These are phyloP conservation scores for Plasmodium vivax DNA, from an alignment of 169 alveolate genomes.

Conservation along the genomic window DNA sequence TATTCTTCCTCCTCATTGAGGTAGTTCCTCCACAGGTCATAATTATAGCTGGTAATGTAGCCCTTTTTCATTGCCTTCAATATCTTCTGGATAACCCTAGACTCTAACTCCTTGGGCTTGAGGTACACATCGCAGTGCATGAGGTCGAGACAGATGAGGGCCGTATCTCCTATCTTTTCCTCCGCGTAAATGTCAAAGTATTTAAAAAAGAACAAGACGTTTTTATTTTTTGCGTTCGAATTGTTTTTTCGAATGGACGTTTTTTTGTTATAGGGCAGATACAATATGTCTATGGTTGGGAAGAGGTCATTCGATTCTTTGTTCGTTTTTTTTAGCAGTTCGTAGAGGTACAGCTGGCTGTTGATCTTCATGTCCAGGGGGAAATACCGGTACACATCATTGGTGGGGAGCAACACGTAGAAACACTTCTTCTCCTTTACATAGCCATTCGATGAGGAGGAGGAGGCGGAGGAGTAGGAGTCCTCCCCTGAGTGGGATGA, in stretches of 20 bases:
- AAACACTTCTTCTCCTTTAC: constrained; percentile 43
- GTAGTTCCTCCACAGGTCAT: constrained; percentile 11
- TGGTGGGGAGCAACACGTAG: constrained; percentile 13
- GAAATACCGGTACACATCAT: constrained; percentile 48
- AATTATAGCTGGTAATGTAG: constrained; percentile 45
- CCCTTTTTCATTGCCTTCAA: constrained; percentile 71
- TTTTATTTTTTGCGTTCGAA: constrained; percentile 4
- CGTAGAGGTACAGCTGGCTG: constrained; percentile 34
- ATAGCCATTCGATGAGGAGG: constrained; percentile 40
- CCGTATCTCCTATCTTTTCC: constrained; percentile 34
- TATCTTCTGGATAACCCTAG: not conserved
- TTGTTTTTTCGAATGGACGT: constrained; percentile 2
- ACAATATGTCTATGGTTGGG: constrained; percentile 68
- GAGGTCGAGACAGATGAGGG: constrained; percentile 45
- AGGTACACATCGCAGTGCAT: constrained; percentile 35
- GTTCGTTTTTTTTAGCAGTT: constrained; percentile 47
- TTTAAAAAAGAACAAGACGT: constrained; percentile 42
- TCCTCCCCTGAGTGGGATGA: not conserved
- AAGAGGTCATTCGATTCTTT: constrained; percentile 56
- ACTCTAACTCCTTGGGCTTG: constrained; percentile 63
- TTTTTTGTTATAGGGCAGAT: constrained; percentile 45
- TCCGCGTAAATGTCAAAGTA: constrained; percentile 68
- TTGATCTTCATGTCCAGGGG: constrained; percentile 49
- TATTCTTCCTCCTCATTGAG: constrained; percentile 9
- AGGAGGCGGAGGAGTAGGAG: constrained; percentile 29